Base-by-base conservation (phyloP, 2,329 filamentous ascomycete genomes). In the Fusarium sp. region DNA sequence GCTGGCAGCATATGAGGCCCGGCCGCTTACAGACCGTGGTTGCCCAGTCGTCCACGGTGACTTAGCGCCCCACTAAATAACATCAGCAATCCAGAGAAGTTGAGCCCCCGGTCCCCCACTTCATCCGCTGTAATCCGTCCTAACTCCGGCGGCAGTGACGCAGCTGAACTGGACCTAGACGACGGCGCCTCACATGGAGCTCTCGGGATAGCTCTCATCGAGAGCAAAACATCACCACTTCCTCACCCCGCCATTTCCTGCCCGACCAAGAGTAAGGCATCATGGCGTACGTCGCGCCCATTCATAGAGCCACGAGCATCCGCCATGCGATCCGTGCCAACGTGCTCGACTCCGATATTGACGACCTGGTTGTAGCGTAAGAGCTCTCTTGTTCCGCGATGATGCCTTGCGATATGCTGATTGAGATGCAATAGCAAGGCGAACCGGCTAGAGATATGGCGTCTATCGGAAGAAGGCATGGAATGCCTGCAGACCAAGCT, bases 261-360 rank as follows among this genome's bases (percentile, higher is more conserved):
- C 55, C 27, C 33, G 49, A 46, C 62, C 20, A 56, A 38, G 51
- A 49, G 61, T 58, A 40, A 60, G 54, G 27, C 68, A 75, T 51
- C 61, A 99, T 99, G 96, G 92, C 96, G 57, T 99, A 98, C 79
- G 84, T 99, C 75, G 93, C 93, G 67, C 94, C 96, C 38, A 96
- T 99, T 62, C 96, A 99, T 80, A 87, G 90, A 74, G 91, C 96
- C 23, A 97, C 93, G 79, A 97, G 93, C 82, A 90, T 97, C 69
- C 90, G 94, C 60, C 92, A 97, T 86, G 95, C 94, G 13, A 80
- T 98, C 71, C 92, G 91, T 77, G 86, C 95, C 65, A 89, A 89
- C 73, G 90, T 98, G 74, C 83, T 97, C 56, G 86, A 87, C 44
- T 82, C 88, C 4, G 88, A 92, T 55, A 88, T 93, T 66, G 91